These are phyloP conservation scores for Amorphotheca resinae DNA, from an alignment of 495 filamentous ascomycete genomes.

Conservation along the genomic window DNA sequence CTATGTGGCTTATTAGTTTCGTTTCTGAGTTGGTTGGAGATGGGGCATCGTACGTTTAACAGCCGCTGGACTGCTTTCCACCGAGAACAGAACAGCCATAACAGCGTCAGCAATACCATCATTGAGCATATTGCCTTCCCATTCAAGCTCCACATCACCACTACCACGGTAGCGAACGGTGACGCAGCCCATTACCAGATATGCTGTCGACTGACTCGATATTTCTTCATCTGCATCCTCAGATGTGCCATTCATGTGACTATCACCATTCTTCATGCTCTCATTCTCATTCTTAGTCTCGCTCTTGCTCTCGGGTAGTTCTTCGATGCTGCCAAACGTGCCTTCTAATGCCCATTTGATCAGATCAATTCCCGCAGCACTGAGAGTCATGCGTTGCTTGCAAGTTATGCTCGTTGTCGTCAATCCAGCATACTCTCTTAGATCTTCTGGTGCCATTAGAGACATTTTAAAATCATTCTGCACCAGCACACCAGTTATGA, in stretches of 20 bases:
- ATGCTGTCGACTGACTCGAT: conserved; percentile 40
- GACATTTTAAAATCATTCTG: conserved; percentile 95
- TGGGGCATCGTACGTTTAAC: conserved; percentile 62
- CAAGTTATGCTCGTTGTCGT: conserved; percentile 88
- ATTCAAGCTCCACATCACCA: conserved; percentile 80
- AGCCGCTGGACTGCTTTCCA: conserved; percentile 87
- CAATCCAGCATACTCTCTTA: conserved; percentile 88
- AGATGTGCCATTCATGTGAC: conserved; percentile 35
- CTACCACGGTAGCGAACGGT: conserved; percentile 53
- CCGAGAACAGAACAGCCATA: conserved; percentile 75
- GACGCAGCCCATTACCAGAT: conserved; percentile 85
- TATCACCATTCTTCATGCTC: conserved; percentile 32
- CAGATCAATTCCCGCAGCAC: conserved; percentile 76
- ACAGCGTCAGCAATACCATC: conserved; percentile 95
- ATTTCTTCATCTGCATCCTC: conserved; percentile 48
- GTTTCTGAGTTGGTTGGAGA: not conserved
- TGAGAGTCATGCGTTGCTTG: conserved; percentile 74
- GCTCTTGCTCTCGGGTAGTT: conserved; percentile 37
- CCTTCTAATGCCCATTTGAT: conserved; percentile 91
- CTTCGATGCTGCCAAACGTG: conserved; percentile 78
- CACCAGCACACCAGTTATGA: conserved; percentile 83
- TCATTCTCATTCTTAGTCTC: too few relatives aligned
- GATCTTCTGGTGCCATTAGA: conserved; percentile 90
- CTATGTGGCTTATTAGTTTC: conserved; percentile 18
- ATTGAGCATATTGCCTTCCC: conserved; percentile 97